Base-by-base conservation (phyloP, 441 rosid species). In the Sinapis alba region DNA sequence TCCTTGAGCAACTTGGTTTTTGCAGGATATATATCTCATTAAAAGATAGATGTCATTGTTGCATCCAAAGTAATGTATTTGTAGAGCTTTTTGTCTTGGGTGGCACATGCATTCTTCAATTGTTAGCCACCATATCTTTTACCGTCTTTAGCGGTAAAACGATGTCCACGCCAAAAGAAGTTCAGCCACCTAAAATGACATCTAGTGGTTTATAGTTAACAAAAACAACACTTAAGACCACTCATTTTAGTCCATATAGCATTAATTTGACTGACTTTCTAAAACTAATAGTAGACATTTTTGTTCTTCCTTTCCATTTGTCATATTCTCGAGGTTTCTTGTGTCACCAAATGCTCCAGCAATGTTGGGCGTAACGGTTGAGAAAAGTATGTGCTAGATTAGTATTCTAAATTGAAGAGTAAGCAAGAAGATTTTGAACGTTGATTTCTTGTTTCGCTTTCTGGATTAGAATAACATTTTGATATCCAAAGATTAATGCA, bases 321-420 rank as follows among this genome's bases (percentile, higher is more conserved):
- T 54, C 74, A 74, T 68, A 65, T 72, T 78, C 81, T 72, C 61
- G 71, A 73, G 81, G 74, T 78, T 68, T 67, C 78, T 73, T 73
- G 67, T 78, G 74, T 27, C 70, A 27, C 69, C 69, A 72, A 68
- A 78, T 78, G 77, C 71, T 72, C 77, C 81, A 60, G 61, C 20
- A 72, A 41, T 72, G 60, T 72, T 72, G 77, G 77, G 77, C 77
- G 69, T 78, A 78, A 67, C 66, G 54, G 81, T 78, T 78, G 74
- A 43, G 81, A 78, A 78, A 78, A 68, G 65, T 62, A 66, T 66
- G 16, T 47, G 24, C 21, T 47, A 12, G 59, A 71, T 58, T 65
- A 77, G 66, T 50, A 67, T 72, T 61, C 18, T 72, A 72, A n/a
- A 72, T 38, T 11, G 62, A 71, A 77, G 80, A 77, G 69, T 77